Percentiles rank a stretch among this genome's conserved stretches.
These are phyloP conservation scores for Ogataea hybrid DNA, from an alignment of 1,139 yeast genomes.

Conservation along the genomic window DNA sequence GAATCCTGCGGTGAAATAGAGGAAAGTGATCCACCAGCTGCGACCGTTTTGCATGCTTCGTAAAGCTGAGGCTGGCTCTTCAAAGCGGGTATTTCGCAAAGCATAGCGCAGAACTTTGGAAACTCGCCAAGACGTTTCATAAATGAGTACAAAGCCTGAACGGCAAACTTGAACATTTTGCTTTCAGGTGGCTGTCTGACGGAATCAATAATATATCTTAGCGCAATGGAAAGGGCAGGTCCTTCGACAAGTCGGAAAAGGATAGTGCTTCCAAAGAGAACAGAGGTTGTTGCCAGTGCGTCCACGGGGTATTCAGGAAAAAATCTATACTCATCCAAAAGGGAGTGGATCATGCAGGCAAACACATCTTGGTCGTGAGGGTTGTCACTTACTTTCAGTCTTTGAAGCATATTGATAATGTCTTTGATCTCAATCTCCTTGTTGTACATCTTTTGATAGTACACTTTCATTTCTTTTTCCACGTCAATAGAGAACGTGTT, in stretches of 20 bases:
- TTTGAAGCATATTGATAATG: conserved; percentile 77
- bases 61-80: conserved; percentile 80
- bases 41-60: conserved; percentile 62
- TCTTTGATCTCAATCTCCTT: conserved; percentile 89
- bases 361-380: conserved; percentile 96
- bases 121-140: conserved; percentile 81
- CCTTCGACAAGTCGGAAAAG: conserved; percentile 86
- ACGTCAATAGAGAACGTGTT: conserved; percentile 67
- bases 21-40: conserved; percentile 48
- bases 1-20: conserved; percentile 35
- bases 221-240: conserved; percentile 84
- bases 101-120: conserved; percentile 82
- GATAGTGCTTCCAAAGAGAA: conserved; percentile 87
- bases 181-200: conserved; percentile 87
- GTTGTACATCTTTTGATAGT: conserved; percentile 92
- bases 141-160: conserved; percentile 91
- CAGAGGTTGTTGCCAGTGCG: conserved; percentile 94
- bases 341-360: conserved; percentile 96
- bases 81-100: conserved; percentile 76
- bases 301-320: conserved; percentile 94
- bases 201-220: conserved; percentile 83
- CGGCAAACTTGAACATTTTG: conserved; percentile 94
- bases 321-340: conserved; percentile 90
- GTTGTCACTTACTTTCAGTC: conserved; percentile 71
- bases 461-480: conserved; percentile 90